phyloP scores from a whole-genome alignment of 2,329 filamentous ascomycete species.

The Acarospora socialis region DNA sequence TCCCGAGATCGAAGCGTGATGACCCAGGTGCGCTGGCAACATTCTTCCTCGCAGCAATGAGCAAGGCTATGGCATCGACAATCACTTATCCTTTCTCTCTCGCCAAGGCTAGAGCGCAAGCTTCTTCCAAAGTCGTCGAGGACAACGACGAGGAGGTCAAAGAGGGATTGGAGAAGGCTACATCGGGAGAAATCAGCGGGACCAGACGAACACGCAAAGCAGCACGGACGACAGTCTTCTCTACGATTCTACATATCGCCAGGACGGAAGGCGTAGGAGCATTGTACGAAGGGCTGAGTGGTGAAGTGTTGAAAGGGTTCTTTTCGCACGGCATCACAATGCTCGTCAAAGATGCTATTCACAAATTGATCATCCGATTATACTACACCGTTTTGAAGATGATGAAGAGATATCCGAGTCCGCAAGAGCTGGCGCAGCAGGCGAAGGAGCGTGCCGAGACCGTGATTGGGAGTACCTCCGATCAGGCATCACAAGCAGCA shows the following conservation, averaged over 20 bases:
- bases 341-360: constrained; percentile 67
- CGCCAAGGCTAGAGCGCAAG: constrained; percentile 67
- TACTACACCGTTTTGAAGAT: constrained; percentile 52
- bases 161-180: constrained; percentile 18
- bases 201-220: constrained; percentile 12
- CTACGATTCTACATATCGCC: constrained; percentile 42
- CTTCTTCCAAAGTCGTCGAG: constrained; percentile 21
- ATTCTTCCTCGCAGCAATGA: constrained; percentile 57
- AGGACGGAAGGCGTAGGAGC: constrained; percentile 51
- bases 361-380: constrained; percentile 53
- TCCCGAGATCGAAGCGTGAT: constrained; percentile 38
- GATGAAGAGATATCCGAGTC: constrained; percentile 29
- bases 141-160: constrained; percentile 20
- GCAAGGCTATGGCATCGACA: constrained; percentile 62
- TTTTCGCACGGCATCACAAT: constrained; percentile 78
- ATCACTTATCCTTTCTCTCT: constrained; percentile 77
- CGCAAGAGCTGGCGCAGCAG: constrained; percentile 25
- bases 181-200: constrained; percentile 14
- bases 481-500: neutral
- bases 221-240: constrained; percentile 43
- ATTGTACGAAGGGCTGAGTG: constrained; percentile 62
- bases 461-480: constrained; percentile 14
- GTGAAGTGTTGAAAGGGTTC: constrained; percentile 69
- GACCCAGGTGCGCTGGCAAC: constrained; percentile 41
- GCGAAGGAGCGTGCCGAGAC: constrained; percentile 19